phyloP scores from a whole-genome alignment of 345 rosid genomes.

The Euphorbia tirucalli region DNA sequence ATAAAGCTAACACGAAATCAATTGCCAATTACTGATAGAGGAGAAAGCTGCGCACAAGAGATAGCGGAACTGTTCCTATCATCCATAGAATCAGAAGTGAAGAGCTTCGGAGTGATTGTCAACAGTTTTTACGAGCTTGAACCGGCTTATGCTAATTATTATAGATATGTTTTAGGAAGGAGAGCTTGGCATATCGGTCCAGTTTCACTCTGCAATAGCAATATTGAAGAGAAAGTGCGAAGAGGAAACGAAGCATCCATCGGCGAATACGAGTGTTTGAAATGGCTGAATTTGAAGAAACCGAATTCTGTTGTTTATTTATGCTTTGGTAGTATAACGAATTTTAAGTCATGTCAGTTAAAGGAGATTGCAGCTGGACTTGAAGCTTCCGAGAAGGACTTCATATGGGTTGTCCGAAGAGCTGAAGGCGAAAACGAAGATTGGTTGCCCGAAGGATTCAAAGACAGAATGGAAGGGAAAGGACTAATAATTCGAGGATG shows the following conservation, averaged over 20 bases:
- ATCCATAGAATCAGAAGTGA: slow-evolving; percentile 35
- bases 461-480: slow-evolving; percentile 25
- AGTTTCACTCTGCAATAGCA: slow-evolving; percentile 22
- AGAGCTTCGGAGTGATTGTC: slow-evolving; percentile 58
- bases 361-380: slow-evolving; percentile 38
- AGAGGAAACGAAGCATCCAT: slow-evolving; percentile 22
- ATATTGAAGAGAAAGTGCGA: slow-evolving; percentile 1
- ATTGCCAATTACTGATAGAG: background rate
- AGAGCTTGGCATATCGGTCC: slow-evolving; percentile 43
- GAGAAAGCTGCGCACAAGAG: background rate
- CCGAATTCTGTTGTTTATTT: slow-evolving; percentile 40
- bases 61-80: background rate
- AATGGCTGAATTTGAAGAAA: slow-evolving; percentile 36
- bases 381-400: slow-evolving; percentile 27
- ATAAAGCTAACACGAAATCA: slow-evolving; percentile 22
- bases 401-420: slow-evolving; percentile 40
- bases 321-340: slow-evolving; percentile 34
- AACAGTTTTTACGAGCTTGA: slow-evolving; percentile 81
- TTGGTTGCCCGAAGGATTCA: slow-evolving; percentile 42
- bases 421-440: slow-evolving; percentile 23
- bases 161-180: slow-evolving; percentile 33
- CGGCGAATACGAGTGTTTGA: slow-evolving; percentile 32
- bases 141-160: slow-evolving; percentile 43
- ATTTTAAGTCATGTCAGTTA: slow-evolving; percentile 27
- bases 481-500: slow-evolving; percentile 44